Evolutionary conservation across 148 eudicot genomes (phyloP).

Genomic region (Pouteria glomerata): DNA sequence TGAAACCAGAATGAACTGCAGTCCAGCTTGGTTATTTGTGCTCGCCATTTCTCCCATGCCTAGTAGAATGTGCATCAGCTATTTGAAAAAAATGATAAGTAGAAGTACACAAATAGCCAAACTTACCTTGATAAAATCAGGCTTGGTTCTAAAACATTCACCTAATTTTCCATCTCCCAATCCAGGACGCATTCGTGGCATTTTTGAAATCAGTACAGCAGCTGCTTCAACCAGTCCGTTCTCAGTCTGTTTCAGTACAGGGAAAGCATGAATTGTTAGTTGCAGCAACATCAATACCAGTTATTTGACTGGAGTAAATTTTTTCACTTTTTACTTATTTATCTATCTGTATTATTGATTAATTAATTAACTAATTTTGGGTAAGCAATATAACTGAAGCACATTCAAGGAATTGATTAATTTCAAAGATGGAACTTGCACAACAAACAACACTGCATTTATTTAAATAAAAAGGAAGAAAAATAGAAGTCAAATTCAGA

Average conservation of each 20-base stretch:
- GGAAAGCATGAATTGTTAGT: conserved; percentile 3
- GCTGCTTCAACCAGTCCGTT: conserved; percentile 98
- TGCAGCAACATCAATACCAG: not conserved
- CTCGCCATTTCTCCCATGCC: conserved; percentile 98
- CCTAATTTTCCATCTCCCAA: conserved; percentile 60
- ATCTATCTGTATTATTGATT: too few relatives aligned
- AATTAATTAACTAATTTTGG: too few relatives aligned
- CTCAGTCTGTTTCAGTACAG: conserved; percentile 57
- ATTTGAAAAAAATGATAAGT: not conserved
- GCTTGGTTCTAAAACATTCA: conserved; percentile 65
- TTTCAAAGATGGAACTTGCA: not conserved
- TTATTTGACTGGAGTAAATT: too few relatives aligned
- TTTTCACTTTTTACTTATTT: too few relatives aligned
- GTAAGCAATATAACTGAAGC: not conserved
- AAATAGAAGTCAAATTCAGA: not conserved
- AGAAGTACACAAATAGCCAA: not conserved
- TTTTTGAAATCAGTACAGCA: conserved; percentile 80
- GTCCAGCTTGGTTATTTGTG: conserved; percentile 81
- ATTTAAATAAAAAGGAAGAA: not conserved
- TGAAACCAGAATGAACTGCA: conserved; percentile 95
- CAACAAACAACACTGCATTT: too few relatives aligned
- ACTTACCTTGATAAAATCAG: conserved; percentile 78
- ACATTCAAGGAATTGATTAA: not conserved
- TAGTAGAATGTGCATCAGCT: conserved; percentile 20
- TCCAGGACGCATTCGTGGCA: conserved; percentile 84